phyloP scores from a whole-genome alignment of 495 filamentous ascomycete genomes.

The Bathelium albidoporum region DNA sequence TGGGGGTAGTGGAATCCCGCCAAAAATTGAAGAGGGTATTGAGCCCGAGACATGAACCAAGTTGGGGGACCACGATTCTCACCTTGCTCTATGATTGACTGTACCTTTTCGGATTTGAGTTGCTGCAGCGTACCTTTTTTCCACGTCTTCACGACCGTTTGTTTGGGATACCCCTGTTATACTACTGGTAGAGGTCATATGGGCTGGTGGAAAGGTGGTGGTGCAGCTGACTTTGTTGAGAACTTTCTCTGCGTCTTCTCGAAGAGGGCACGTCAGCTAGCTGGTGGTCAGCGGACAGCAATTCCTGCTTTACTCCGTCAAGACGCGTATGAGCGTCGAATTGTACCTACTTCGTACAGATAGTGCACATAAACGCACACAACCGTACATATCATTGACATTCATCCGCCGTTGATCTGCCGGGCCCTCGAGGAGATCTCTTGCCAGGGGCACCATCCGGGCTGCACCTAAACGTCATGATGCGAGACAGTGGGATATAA shows the following conservation, averaged over 20 bases:
- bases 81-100: background rate
- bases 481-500: background rate
- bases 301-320: background rate
- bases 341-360: background rate
- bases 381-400: background rate
- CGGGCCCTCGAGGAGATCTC: too few species aligned
- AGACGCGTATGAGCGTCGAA: background rate
- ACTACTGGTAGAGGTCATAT: constrained; percentile 1
- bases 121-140: background rate
- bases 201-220: background rate
- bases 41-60: constrained; percentile 19
- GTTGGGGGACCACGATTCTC: background rate
- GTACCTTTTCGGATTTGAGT: background rate
- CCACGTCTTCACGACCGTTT: background rate
- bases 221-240: background rate
- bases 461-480: background rate
- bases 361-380: background rate
- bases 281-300: too few species aligned
- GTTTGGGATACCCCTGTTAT: constrained; percentile 7
- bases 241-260: background rate
- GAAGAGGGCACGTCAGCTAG: too few species aligned
- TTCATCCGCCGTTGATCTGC: too few species aligned
- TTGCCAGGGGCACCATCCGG: background rate
- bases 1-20: constrained; percentile 17
- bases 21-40: constrained; percentile 28